These are phyloP conservation scores for Xylariaceae sp. DNA, from an alignment of 2,329 filamentous ascomycete species.

Conservation along the genomic window DNA sequence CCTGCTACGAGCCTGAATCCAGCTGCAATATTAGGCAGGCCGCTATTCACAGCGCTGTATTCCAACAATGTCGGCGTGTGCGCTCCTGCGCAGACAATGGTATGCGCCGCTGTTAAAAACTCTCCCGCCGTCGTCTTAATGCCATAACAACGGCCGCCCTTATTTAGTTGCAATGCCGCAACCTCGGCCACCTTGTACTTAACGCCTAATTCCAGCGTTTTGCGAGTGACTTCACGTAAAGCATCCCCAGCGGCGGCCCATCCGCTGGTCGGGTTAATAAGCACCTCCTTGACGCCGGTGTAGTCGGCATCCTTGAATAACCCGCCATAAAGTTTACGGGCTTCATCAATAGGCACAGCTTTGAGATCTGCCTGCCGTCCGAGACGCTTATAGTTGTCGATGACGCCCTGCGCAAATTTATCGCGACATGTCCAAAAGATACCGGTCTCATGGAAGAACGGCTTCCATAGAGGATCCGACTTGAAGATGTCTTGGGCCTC, in stretches of 20 bases:
- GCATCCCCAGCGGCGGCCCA: slow-evolving; percentile 54
- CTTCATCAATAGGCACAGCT: slow-evolving; percentile 47
- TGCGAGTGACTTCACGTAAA: slow-evolving; percentile 44
- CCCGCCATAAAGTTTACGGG: slow-evolving; percentile 45
- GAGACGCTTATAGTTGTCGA: slow-evolving; percentile 30
- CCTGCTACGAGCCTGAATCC: slow-evolving; percentile 48
- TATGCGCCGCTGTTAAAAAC: slow-evolving; percentile 41
- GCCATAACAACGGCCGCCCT: slow-evolving; percentile 35
- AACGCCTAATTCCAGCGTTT: slow-evolving; percentile 46
- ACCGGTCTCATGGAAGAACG: slow-evolving; percentile 20
- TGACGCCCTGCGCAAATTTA: slow-evolving; percentile 34
- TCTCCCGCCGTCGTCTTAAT: slow-evolving; percentile 41
- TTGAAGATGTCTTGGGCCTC: slow-evolving; percentile 59
- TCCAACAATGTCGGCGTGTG: slow-evolving; percentile 48
- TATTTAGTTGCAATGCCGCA: slow-evolving; percentile 38
- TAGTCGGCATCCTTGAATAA: slow-evolving; percentile 53
- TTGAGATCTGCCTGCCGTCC: slow-evolving; percentile 33
- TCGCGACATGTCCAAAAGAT: slow-evolving; percentile 32
- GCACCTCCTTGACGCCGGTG: slow-evolving; percentile 48
- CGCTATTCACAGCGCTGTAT: slow-evolving; percentile 40
- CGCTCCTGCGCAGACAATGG: slow-evolving; percentile 46
- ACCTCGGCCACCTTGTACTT: slow-evolving; percentile 49
- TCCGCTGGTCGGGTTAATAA: slow-evolving; percentile 51
- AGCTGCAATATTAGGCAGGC: slow-evolving; percentile 42
- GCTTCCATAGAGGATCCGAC: slow-evolving; percentile 41